These are phyloP conservation scores for Pseudofabraea citricarpa DNA, from an alignment of 2,329 filamentous ascomycete genomes.

Conservation along the genomic window DNA sequence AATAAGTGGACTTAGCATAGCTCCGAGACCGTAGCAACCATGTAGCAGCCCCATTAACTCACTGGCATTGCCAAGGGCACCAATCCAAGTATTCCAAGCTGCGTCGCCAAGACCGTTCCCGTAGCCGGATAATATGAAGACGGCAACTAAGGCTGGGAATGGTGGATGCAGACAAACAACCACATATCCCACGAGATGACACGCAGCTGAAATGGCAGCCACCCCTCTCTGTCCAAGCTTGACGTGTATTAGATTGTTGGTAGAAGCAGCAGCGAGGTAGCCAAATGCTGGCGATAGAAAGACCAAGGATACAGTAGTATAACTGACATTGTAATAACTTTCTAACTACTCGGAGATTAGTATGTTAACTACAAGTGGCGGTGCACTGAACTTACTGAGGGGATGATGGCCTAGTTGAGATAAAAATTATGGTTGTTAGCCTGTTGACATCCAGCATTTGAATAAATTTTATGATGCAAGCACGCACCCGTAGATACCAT, in stretches of 20 bases:
- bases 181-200: conserved; percentile 59
- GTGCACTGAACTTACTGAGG: conserved; percentile 27
- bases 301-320: conserved; percentile 57
- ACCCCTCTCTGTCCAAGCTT: conserved; percentile 62
- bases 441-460: too few species aligned
- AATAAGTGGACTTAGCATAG: conserved; percentile 61
- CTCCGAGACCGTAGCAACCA: conserved; percentile 66
- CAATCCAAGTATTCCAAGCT: conserved; percentile 54
- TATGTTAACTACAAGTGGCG: not conserved
- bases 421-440: too few species aligned
- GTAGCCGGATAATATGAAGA: conserved; percentile 60
- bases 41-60: conserved; percentile 69
- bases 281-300: conserved; percentile 62
- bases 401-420: conserved; percentile 45
- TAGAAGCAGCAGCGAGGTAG: conserved; percentile 57
- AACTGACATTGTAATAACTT: conserved; percentile 53
- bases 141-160: conserved; percentile 58
- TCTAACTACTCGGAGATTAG: conserved; percentile 38
- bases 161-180: conserved; percentile 62
- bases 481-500: conserved; percentile 52
- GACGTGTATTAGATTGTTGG: conserved; percentile 58
- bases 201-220: conserved; percentile 57
- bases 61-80: conserved; percentile 61
- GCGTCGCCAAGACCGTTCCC: conserved; percentile 63
- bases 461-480: too few species aligned